Conservation (phyloP, 2,329 filamentous ascomycete genomes). For the Tolypocladium nubicola region DNA sequence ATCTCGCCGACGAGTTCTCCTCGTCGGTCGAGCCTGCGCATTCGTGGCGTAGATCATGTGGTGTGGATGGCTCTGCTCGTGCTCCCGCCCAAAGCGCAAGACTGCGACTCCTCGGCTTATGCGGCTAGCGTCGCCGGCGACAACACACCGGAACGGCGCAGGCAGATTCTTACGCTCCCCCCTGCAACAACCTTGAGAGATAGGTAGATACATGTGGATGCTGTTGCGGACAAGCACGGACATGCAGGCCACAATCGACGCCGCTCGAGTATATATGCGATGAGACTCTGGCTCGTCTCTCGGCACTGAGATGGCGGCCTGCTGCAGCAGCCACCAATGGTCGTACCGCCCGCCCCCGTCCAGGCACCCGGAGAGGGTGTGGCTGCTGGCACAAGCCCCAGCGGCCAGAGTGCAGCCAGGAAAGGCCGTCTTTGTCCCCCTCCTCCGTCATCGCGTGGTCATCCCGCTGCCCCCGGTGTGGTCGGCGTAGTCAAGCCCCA, state of each 20-base stretch:
- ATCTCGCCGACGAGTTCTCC: not conserved
- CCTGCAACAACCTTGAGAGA: not conserved
- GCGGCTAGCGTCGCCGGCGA: not conserved
- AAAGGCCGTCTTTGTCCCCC: not conserved
- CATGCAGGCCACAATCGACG: not conserved
- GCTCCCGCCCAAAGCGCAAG: not conserved
- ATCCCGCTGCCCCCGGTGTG: not conserved
- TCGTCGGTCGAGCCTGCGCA: not conserved
- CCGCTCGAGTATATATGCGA: not conserved
- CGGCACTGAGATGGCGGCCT: not conserved
- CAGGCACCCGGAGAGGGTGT: not conserved
- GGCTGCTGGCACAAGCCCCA: not conserved
- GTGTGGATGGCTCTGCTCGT: not conserved
- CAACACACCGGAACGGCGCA: not conserved
- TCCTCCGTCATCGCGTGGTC: constrained; percentile 1
- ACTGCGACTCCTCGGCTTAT: not conserved
- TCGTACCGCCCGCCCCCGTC: not conserved
- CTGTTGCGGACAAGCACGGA: not conserved
- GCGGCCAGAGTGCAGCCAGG: not conserved
- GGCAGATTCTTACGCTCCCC: not conserved
- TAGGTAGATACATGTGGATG: not conserved
- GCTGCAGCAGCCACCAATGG: not conserved
- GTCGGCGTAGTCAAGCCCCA: not conserved
- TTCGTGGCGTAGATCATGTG: not conserved
- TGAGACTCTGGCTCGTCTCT: not conserved